Evolutionary conservation across 345 rosid genomes (phyloP).

Genomic region (Toxicodendron radicans): DNA sequence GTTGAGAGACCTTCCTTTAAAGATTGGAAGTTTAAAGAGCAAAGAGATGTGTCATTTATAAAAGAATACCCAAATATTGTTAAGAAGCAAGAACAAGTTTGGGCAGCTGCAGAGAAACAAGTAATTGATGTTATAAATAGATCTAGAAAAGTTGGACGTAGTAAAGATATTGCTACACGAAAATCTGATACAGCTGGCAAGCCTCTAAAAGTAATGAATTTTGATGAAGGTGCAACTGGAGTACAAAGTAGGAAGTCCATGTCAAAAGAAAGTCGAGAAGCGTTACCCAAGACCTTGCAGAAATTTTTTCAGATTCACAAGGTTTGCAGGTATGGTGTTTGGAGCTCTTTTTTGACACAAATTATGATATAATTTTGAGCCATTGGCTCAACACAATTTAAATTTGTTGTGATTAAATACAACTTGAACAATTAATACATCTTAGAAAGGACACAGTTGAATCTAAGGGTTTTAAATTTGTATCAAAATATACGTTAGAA

Average conservation of each 20-base stretch:
- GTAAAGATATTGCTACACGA: conserved; percentile 27
- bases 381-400: no score
- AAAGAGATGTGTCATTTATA: conserved; percentile 40
- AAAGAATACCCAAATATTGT: conserved; percentile 49
- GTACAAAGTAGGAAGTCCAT: conserved; percentile 36
- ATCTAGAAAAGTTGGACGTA: conserved; percentile 35
- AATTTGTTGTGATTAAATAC: no score
- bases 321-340: conserved; percentile 72
- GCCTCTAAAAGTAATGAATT: conserved; percentile 32
- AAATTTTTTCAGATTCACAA: conserved; percentile 71
- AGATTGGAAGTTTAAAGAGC: conserved; percentile 62
- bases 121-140: conserved; percentile 15
- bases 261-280: conserved; percentile 62
- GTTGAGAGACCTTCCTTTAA: conserved; percentile 45
- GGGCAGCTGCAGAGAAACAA: conserved; percentile 29
- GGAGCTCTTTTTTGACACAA: not conserved
- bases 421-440: no score
- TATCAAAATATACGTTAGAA: no score
- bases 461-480: no score
- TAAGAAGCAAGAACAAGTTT: conserved; percentile 36
- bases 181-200: conserved; percentile 31
- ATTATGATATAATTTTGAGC: no score
- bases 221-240: conserved; percentile 43
- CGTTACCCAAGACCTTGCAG: conserved; percentile 65
- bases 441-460: no score